Evolutionary conservation across 257 asterid genomes (phyloP).

Genomic region (Nemophila menziesii): DNA sequence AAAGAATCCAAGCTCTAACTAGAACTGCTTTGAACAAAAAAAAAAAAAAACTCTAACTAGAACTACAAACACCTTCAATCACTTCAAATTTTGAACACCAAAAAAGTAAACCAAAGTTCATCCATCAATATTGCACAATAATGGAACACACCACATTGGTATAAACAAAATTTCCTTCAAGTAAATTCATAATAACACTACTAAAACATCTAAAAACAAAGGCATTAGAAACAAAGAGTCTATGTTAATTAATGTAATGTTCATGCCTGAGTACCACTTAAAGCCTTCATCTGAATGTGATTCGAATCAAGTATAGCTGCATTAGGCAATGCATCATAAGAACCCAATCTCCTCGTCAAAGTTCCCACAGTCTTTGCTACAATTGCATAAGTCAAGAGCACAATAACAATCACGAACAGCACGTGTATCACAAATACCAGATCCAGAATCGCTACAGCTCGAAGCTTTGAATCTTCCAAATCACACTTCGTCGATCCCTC

Average conservation of each 20-base stretch:
- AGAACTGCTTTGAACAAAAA: no score
- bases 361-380: constrained; percentile 48
- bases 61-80: no score
- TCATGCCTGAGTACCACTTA: constrained; percentile 84
- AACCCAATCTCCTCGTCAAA: constrained; percentile 54
- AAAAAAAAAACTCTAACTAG: no score
- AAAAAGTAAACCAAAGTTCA: neutral
- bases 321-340: constrained; percentile 72
- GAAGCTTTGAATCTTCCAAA: constrained; percentile 75
- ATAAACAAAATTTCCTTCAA: neutral
- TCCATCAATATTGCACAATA: neutral
- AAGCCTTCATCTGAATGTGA: constrained; percentile 81
- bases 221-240: no score
- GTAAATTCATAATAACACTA: neutral
- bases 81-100: neutral
- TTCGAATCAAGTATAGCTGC: constrained; percentile 37
- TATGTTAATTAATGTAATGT: no score
- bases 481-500: constrained; percentile 97
- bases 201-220: no score
- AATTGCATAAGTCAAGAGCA: constrained; percentile 35
- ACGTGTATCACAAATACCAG: constrained; percentile 61
- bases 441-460: constrained; percentile 80
- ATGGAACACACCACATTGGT: neutral
- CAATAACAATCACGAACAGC: constrained; percentile 41
- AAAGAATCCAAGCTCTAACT: no score